These are phyloP conservation scores for Aspergillus transmontanensis DNA, from an alignment of 2,329 filamentous ascomycete genomes.

Conservation along the genomic window DNA sequence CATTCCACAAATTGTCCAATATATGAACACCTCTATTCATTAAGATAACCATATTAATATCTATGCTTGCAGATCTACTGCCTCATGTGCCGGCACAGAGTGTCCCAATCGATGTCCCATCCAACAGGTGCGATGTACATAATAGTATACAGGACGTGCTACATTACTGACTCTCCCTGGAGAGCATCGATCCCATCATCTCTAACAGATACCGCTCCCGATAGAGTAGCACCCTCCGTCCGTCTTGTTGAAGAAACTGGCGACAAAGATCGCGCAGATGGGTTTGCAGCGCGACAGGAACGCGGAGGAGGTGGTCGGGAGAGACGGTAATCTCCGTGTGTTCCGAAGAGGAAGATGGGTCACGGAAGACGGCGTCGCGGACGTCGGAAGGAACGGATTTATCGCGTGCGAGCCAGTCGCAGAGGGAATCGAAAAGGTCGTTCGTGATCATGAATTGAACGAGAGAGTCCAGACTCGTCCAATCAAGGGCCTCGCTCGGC, in stretches of 20 bases:
- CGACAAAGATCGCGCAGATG: slow-evolving; percentile 9
- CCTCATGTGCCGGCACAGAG: slow-evolving; percentile 9
- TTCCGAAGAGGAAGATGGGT: not conserved
- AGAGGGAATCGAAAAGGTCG: slow-evolving; percentile 31
- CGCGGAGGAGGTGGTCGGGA: not conserved
- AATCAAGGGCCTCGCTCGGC: slow-evolving; percentile 10
- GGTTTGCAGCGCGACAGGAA: not conserved
- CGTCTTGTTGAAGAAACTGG: slow-evolving; percentile 11
- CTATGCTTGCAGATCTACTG: slow-evolving; percentile 5
- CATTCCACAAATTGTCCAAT: no score
- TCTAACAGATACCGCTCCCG: slow-evolving; percentile 21
- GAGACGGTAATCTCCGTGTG: slow-evolving; percentile 3
- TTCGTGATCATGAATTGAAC: slow-evolving; percentile 28
- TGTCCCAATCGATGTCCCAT: not conserved
- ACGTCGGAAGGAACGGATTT: slow-evolving; percentile 16
- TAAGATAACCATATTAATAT: slow-evolving; percentile 1
- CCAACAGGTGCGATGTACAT: not conserved
- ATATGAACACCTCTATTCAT: not conserved
- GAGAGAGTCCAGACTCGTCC: slow-evolving; percentile 22
- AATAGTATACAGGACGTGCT: not conserved
- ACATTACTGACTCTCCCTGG: not conserved
- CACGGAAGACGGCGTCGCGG: slow-evolving; percentile 8
- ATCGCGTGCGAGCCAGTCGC: slow-evolving; percentile 27
- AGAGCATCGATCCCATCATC: slow-evolving; percentile 14
- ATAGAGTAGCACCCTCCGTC: slow-evolving; percentile 13